These are phyloP conservation scores for Cyclotella baltica DNA, from an alignment of 108 stramenopile species.

Conservation along the genomic window DNA sequence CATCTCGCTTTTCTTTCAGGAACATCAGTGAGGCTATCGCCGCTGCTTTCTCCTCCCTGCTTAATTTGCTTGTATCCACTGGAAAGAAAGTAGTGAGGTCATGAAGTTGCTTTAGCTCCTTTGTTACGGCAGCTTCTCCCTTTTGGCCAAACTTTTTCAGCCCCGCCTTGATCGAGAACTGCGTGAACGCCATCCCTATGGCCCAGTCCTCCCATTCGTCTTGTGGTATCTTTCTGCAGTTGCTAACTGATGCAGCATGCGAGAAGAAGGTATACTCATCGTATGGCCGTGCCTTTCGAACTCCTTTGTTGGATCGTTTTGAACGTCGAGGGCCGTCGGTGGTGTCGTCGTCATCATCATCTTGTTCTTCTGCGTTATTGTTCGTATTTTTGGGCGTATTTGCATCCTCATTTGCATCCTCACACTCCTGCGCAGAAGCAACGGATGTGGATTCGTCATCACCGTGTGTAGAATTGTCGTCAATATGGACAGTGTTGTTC, in stretches of 20 bases:
- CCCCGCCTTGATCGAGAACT: slow-evolving; percentile 10
- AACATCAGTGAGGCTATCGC: too few species aligned
- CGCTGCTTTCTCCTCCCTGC: slow-evolving; percentile 32
- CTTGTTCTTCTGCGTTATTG: slow-evolving; percentile 8
- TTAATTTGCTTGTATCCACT: slow-evolving; percentile 19
- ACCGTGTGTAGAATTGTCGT: slow-evolving; percentile 9
- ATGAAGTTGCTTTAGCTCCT: slow-evolving; percentile 60
- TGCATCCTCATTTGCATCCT: background rate
- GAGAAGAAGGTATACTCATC: too few species aligned
- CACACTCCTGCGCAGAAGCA: background rate
- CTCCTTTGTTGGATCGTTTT: slow-evolving; percentile 6
- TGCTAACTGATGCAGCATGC: background rate
- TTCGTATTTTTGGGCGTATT: background rate
- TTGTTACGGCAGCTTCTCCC: slow-evolving; percentile 32
- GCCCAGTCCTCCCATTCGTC: background rate
- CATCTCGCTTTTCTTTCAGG: too few species aligned
- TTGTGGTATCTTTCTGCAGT: background rate
- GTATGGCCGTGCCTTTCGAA: background rate
- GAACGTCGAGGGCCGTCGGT: slow-evolving; percentile 1
- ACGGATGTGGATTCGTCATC: too few species aligned
- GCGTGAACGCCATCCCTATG: background rate
- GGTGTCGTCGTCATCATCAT: slow-evolving; percentile 9
- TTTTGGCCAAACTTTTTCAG: slow-evolving; percentile 40
- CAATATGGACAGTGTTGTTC: background rate
- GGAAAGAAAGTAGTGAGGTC: slow-evolving; percentile 36